Conservation (phyloP, 352 stramenopile genomes). For the Blastocystis sp. region DNA sequence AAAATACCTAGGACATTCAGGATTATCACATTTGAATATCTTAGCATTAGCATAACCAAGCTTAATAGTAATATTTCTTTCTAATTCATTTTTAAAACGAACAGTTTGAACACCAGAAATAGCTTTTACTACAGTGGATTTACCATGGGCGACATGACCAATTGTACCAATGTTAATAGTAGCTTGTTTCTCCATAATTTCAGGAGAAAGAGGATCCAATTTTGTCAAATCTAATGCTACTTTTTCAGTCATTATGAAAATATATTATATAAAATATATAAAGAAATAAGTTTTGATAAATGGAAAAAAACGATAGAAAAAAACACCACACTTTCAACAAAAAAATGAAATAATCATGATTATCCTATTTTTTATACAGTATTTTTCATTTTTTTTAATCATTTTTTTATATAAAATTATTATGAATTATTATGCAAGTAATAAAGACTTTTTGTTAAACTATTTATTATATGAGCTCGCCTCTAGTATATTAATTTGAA, state of each 20-base stretch:
- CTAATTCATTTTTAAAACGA: slow-evolving; percentile 93
- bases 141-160: slow-evolving; percentile 96
- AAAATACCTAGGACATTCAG: slow-evolving; percentile 35
- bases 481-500: too few species aligned
- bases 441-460: too few species aligned
- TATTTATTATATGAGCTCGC: too few species aligned
- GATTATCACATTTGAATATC: slow-evolving; percentile 72
- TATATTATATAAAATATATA: too few species aligned
- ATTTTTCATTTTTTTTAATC: slow-evolving; percentile 19
- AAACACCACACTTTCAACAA: too few species aligned
- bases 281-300: slow-evolving; percentile 17
- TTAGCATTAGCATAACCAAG: slow-evolving; percentile 99
- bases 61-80: slow-evolving; percentile 99
- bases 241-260: neutral
- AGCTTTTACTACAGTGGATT: slow-evolving; percentile 95
- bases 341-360: too few species aligned
- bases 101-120: slow-evolving; percentile 81
- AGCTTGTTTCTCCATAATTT: slow-evolving; percentile 80
- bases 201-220: slow-evolving; percentile 82
- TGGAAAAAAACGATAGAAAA: too few species aligned
- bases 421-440: too few species aligned
- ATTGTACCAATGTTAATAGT: slow-evolving; percentile 99
- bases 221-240: slow-evolving; percentile 74
- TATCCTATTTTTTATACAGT: slow-evolving; percentile 21
- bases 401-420: slow-evolving; percentile 12